Evolutionary conservation across 805 yeast species (phyloP).

Genomic region (Sungouiella thailandica): DNA sequence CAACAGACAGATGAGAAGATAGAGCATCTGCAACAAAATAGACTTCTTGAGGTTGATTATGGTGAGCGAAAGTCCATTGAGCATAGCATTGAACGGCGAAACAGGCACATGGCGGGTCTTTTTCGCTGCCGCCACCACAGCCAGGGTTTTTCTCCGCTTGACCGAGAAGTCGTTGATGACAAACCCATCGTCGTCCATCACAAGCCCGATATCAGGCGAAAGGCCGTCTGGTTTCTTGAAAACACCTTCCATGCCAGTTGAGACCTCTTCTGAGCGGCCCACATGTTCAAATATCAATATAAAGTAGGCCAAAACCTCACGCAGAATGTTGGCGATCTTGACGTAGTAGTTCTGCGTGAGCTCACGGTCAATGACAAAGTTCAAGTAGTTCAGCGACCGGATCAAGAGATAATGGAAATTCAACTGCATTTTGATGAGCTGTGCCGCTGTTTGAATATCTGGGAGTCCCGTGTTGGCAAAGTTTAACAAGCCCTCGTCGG

Average conservation of each 20-base stretch:
- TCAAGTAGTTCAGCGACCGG: conserved; percentile 37
- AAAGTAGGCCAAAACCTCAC: conserved; percentile 36
- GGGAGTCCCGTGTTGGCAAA: conserved; percentile 31
- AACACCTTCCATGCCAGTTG: conserved; percentile 2
- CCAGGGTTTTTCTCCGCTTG: conserved; percentile 23
- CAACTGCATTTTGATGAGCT: conserved; percentile 38
- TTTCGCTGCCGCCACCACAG: not conserved
- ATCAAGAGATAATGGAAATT: conserved; percentile 40
- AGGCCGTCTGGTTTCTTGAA: conserved; percentile 3
- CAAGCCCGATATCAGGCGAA: conserved; percentile 23
- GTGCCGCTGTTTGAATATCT: conserved; percentile 33
- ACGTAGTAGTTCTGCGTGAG: conserved; percentile 29
- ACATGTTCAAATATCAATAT: conserved; percentile 33
- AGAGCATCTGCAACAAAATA: conserved; percentile 38
- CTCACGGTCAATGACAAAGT: conserved; percentile 37
- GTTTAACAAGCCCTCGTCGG: conserved; percentile 15
- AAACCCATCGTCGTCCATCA: conserved; percentile 42
- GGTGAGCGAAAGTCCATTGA: conserved; percentile 40
- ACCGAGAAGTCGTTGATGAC: conserved; percentile 41
- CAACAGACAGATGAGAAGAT: conserved; percentile 36
- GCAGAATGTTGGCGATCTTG: conserved; percentile 32
- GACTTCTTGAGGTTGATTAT: conserved; percentile 40
- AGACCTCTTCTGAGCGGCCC: conserved; percentile 12
- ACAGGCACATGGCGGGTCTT: conserved; percentile 21
- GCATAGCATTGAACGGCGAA: conserved; percentile 38